Evolutionary conservation across 495 filamentous ascomycete species (phyloP).

Genomic region (Astrothelium macrocarpum): DNA sequence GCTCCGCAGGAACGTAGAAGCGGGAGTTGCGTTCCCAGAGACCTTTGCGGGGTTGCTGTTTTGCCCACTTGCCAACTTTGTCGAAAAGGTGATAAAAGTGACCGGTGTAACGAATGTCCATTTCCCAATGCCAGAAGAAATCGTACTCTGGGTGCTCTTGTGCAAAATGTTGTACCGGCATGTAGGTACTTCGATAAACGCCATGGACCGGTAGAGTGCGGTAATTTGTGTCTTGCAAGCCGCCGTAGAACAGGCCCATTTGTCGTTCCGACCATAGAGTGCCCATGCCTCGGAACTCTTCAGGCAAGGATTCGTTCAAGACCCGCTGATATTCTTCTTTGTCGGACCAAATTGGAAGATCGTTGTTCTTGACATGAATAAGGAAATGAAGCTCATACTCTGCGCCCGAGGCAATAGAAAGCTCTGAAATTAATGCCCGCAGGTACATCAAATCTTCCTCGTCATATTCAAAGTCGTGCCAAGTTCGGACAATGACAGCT

Average conservation of each 20-base stretch:
- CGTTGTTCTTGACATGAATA: slow-evolving; percentile 56
- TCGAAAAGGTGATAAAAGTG: slow-evolving; percentile 88
- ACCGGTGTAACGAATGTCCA: slow-evolving; percentile 93
- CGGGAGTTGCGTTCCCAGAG: slow-evolving; percentile 89
- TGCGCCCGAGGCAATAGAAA: slow-evolving; percentile 51
- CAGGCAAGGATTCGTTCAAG: slow-evolving; percentile 63
- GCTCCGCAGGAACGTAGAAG: slow-evolving; percentile 83
- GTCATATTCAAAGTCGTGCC: slow-evolving; percentile 47
- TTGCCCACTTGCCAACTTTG: slow-evolving; percentile 64
- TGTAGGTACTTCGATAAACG: slow-evolving; percentile 80
- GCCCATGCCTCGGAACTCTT: slow-evolving; percentile 79
- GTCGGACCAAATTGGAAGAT: slow-evolving; percentile 57
- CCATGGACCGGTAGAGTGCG: slow-evolving; percentile 75
- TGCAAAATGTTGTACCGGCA: slow-evolving; percentile 91
- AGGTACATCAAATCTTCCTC: slow-evolving; percentile 35
- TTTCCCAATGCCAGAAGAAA: slow-evolving; percentile 97
- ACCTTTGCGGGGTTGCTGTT: slow-evolving; percentile 74
- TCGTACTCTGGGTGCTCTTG: slow-evolving; percentile 88
- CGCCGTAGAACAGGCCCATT: slow-evolving; percentile 81
- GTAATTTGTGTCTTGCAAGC: slow-evolving; percentile 61
- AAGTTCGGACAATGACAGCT: slow-evolving; percentile 53
- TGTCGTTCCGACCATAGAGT: slow-evolving; percentile 88
- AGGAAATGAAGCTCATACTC: slow-evolving; percentile 57
- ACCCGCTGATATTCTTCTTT: slow-evolving; percentile 51
- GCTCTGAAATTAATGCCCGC: slow-evolving; percentile 52